Conservation (phyloP, 345 rosid genomes). For the Rubroshorea leprosula region DNA sequence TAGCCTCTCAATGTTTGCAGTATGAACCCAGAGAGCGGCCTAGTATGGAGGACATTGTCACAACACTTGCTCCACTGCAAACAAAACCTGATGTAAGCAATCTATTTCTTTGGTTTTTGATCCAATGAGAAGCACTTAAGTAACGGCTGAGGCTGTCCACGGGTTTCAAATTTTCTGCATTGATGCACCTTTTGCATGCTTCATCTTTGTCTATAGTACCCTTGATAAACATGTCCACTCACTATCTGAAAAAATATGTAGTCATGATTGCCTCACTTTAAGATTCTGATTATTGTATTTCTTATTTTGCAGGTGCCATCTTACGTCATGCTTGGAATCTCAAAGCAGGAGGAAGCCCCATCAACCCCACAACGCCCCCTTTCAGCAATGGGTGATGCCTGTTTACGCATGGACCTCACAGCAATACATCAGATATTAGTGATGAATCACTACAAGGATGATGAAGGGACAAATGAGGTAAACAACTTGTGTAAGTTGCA, state of each 20-base stretch:
- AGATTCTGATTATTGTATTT: slow-evolving; percentile 2
- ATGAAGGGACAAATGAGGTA: slow-evolving; percentile 95
- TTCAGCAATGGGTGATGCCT: slow-evolving; percentile 92
- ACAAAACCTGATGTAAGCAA: slow-evolving; percentile 78
- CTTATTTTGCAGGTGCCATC: slow-evolving; percentile 67
- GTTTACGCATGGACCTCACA: slow-evolving; percentile 91
- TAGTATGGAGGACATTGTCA: slow-evolving; percentile 63
- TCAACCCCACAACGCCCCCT: slow-evolving; percentile 70
- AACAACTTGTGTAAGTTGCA: not conserved
- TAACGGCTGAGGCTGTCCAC: too few species aligned
- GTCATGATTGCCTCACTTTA: not conserved
- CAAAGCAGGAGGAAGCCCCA: slow-evolving; percentile 73
- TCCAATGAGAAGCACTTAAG: too few species aligned
- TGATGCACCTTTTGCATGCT: not conserved
- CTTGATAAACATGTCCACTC: too few species aligned
- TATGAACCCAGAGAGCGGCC: slow-evolving; percentile 97
- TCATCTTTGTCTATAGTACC: too few species aligned
- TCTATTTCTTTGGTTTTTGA: slow-evolving; percentile 6
- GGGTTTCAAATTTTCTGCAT: too few species aligned
- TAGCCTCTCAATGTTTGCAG: slow-evolving; percentile 83
- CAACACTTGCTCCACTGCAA: slow-evolving; percentile 69
- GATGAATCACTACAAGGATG: slow-evolving; percentile 81
- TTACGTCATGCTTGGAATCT: slow-evolving; percentile 74
- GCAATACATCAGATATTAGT: slow-evolving; percentile 93
- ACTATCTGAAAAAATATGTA: too few species aligned